Base-by-base conservation (phyloP, 352 stramenopile species). In the Phytophthora aleatoria region DNA sequence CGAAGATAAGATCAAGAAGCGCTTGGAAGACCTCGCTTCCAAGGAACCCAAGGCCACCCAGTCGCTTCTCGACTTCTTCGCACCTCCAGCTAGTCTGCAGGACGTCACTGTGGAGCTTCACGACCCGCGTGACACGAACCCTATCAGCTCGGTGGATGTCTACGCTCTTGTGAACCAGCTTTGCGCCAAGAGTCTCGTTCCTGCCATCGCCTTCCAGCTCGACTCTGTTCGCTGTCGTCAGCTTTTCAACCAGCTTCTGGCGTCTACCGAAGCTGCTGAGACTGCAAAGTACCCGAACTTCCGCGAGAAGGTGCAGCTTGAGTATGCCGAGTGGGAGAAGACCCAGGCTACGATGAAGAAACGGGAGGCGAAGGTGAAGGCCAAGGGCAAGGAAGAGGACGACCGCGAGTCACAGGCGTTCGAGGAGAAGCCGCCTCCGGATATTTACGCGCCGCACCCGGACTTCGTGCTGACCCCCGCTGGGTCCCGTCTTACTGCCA, bases 361-460 rank as follows among this genome's bases (percentile, higher is more conserved):
- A 61, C 94, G 93, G 30, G 94, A 98, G 51, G 91, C 81, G n/a
- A 97, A 98, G 67, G 90, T 90, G 11, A 95, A 97, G 71, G 87
- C 92, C 16, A 97, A 97, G 67, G 94, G 98, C 47, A 90, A 92
- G 55, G 87, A 95, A 67, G 87, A 95, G 15, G 77, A 90, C 13
- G 85, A 88, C 45, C 87, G 87, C 38, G 87, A 95, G 65, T 63
- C 83, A 15, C 87, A 95, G 54, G 87, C 83, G 10, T 95, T 95
- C 36, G 85, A 95, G 55, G 87, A 95, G 53, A 87, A 85, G 39
- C 79, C 84, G 15, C 81, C 85, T 58, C 87, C 87, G 62, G 96
- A 99, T 77, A 98, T 98, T 39, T 98, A 98, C 42, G 93, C 95
- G 5, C 97, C 97, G 12, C 97, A 99, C 71, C 96, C 97, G n/a